Percentiles rank a stretch among this genome's conserved stretches.
These are phyloP conservation scores for Rhamnella rubrinervis DNA, from an alignment of 331 rosid genomes.

Conservation along the genomic window DNA sequence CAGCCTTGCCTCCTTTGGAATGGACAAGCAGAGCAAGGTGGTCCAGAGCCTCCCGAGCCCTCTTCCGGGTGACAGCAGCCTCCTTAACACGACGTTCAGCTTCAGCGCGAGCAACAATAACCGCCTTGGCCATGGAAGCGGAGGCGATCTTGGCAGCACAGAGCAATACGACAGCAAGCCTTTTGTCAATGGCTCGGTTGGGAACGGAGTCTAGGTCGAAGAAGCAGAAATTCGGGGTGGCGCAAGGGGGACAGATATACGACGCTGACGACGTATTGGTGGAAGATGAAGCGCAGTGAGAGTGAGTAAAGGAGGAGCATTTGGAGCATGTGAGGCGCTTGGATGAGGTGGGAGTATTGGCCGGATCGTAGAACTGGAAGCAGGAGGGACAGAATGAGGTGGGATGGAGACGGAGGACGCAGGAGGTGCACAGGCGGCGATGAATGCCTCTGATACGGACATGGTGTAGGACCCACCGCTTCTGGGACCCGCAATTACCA, in stretches of 20 bases:
- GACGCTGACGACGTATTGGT: constrained; percentile 25
- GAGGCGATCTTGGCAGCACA: constrained; percentile 70
- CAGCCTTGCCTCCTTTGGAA: constrained; percentile 22
- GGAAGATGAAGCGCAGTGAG: constrained; percentile 26
- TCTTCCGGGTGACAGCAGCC: constrained; percentile 56
- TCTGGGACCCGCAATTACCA: constrained; percentile 44
- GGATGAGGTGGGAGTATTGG: constrained; percentile 37
- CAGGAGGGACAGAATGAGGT: constrained; percentile 70
- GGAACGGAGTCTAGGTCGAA: constrained; percentile 36
- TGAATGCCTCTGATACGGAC: constrained; percentile 43
- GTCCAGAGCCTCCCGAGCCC: constrained; percentile 59
- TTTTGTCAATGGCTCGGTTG: constrained; percentile 28
- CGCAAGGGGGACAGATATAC: constrained; percentile 67
- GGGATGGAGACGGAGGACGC: constrained; percentile 79
- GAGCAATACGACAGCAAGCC: constrained; percentile 38
- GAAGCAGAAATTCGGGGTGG: constrained; percentile 46
- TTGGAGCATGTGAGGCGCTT: constrained; percentile 33
- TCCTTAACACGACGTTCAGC: constrained; percentile 56
- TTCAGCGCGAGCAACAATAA: constrained; percentile 30
- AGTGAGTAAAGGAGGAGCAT: constrained; percentile 45
- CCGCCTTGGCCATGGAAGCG: constrained; percentile 36
- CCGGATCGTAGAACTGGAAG: constrained; percentile 50
- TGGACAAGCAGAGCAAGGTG: constrained; percentile 26
- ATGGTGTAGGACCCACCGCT: constrained; percentile 49
- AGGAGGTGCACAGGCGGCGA: constrained; percentile 74